Conservation (phyloP, 306 rosid genomes). For the Trifolium fragiferum region DNA sequence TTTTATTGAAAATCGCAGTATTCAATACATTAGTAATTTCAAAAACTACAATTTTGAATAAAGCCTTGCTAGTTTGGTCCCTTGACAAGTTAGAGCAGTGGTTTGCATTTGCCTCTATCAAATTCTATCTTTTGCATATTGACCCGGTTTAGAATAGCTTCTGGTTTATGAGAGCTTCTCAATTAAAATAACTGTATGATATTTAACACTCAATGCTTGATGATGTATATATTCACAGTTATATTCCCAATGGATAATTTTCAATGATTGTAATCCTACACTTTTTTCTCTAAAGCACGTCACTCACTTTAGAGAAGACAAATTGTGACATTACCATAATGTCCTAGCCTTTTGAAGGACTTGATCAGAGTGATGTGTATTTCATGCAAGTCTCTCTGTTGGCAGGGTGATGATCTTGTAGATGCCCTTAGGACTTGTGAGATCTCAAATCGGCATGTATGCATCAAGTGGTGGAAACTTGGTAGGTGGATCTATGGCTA, state of each 20-base stretch:
- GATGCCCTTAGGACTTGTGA: constrained; percentile 53
- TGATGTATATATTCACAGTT: background rate
- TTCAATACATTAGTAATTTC: background rate
- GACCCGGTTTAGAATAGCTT: background rate
- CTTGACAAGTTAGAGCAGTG: background rate
- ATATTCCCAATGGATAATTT: background rate
- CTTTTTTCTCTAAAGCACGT: background rate
- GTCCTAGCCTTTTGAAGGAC: constrained; percentile 29
- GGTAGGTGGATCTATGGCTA: constrained; percentile 87
- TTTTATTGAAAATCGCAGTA: background rate
- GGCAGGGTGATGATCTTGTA: constrained; percentile 56
- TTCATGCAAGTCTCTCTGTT: constrained; percentile 37
- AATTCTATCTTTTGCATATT: constrained; percentile 18
- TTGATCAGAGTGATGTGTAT: constrained; percentile 23
- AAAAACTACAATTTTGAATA: background rate
- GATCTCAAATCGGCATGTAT: constrained; percentile 61
- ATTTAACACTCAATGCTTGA: no score
- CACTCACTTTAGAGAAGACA: constrained; percentile 9
- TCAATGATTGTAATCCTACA: background rate
- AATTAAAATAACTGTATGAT: background rate
- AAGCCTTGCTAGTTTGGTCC: background rate
- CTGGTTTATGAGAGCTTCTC: background rate
- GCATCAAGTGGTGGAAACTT: constrained; percentile 88
- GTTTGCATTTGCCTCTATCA: constrained; percentile 2
- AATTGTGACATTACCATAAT: background rate